phyloP scores from a whole-genome alignment of 73 alveolate genomes.

The Symbiodinium pilosum region DNA sequence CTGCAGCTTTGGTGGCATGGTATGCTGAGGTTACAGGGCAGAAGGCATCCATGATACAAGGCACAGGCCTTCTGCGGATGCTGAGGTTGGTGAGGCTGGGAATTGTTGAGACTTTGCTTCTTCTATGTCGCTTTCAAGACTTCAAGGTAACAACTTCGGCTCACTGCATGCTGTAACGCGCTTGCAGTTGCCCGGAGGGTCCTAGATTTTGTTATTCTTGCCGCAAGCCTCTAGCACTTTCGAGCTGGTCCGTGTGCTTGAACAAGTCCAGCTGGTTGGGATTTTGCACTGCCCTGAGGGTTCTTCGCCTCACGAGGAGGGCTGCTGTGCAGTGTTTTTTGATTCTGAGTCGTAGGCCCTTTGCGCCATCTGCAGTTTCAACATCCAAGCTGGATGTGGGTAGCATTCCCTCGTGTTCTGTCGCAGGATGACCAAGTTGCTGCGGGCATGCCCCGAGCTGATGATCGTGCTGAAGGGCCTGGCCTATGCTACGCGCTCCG shows the following conservation, averaged over 20 bases:
- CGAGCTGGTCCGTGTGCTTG: too few relatives aligned
- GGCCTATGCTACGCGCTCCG: slow-evolving; percentile 3
- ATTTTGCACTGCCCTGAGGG: background rate
- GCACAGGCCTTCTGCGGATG: slow-evolving; percentile 11
- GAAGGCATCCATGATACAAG: background rate
- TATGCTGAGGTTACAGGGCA: background rate
- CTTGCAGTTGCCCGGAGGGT: too few relatives aligned
- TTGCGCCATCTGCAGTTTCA: too few relatives aligned
- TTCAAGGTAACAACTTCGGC: too few relatives aligned
- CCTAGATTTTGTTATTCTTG: too few relatives aligned
- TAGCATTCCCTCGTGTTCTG: background rate
- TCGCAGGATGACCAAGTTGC: background rate
- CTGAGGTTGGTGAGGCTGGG: background rate
- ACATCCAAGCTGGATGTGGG: too few relatives aligned
- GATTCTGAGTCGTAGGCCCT: background rate
- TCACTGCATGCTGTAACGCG: too few relatives aligned
- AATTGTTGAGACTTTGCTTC: too few relatives aligned
- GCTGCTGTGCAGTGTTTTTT: background rate
- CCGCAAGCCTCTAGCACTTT: too few relatives aligned
- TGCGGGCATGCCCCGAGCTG: slow-evolving; percentile 24
- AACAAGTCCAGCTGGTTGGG: too few relatives aligned
- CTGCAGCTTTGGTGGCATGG: too few relatives aligned
- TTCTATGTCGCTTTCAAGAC: too few relatives aligned
- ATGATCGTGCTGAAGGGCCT: slow-evolving; percentile 10
- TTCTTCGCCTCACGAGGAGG: background rate